Conservation (phyloP, 179 eudicot species). For the Actinidia arguta region DNA sequence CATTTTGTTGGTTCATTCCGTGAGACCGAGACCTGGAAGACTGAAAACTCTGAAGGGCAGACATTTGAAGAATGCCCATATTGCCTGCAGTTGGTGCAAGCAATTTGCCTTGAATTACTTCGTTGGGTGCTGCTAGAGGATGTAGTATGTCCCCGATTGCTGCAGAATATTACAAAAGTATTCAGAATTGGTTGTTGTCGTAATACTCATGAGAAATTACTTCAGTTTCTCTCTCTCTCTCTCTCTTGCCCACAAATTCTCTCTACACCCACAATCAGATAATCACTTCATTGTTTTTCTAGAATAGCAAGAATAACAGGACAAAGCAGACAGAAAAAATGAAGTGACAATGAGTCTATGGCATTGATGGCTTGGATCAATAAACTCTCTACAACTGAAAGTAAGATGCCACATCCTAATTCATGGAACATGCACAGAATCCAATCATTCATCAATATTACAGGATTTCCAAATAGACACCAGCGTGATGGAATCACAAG, state of each 20-base stretch:
- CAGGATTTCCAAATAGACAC: too few relatives aligned
- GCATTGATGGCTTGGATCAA: too few relatives aligned
- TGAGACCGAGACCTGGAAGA: constrained; percentile 53
- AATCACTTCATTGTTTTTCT: not conserved
- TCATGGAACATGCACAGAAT: too few relatives aligned
- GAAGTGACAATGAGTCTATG: not conserved
- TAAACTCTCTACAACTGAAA: too few relatives aligned
- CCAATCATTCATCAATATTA: too few relatives aligned
- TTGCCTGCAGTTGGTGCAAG: constrained; percentile 65
- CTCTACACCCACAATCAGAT: not conserved
- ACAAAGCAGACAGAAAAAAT: not conserved
- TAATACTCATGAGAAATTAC: not conserved
- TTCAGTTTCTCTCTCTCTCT: not conserved
- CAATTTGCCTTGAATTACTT: constrained; percentile 48
- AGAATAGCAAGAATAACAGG: not conserved
- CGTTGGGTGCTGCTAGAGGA: constrained; percentile 50
- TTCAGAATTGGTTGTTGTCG: not conserved
- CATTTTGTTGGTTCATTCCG: constrained; percentile 48
- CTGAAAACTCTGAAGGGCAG: constrained; percentile 70
- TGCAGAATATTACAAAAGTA: constrained; percentile 21
- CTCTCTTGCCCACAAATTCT: not conserved
- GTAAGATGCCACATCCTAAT: too few relatives aligned
- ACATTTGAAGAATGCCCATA: constrained; percentile 63
- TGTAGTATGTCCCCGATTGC: constrained; percentile 52
- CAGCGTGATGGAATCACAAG: too few relatives aligned